phyloP scores from a whole-genome alignment of 208 protist species.

The Eutreptiella sp. region DNA sequence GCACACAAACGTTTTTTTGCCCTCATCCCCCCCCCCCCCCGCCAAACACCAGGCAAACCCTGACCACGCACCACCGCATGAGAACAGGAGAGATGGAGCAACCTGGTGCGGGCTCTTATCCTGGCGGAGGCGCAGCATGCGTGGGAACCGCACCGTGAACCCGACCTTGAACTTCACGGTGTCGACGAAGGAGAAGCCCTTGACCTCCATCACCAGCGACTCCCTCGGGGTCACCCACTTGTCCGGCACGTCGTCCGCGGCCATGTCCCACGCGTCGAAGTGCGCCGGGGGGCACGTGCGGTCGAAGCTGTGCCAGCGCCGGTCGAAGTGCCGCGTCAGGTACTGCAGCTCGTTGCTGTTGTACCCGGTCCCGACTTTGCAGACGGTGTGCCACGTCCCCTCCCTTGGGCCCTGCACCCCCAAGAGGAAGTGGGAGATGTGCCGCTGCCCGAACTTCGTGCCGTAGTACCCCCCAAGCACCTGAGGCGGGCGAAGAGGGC shows the following conservation, averaged over 20 bases:
- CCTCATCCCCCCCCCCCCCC: not conserved
- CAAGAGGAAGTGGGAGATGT: slow-evolving; percentile 49
- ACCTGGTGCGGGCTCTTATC: slow-evolving; percentile 44
- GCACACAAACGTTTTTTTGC: slow-evolving; percentile 31
- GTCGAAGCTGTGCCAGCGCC: slow-evolving; percentile 39
- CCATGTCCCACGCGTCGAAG: slow-evolving; percentile 41
- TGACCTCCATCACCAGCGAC: slow-evolving; percentile 50
- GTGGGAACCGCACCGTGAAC: slow-evolving; percentile 52
- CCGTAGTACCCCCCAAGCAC: slow-evolving; percentile 53
- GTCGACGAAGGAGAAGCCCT: slow-evolving; percentile 44
- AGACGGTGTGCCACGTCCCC: slow-evolving; percentile 45
- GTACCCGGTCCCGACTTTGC: slow-evolving; percentile 57
- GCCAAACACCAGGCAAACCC: slow-evolving; percentile 13
- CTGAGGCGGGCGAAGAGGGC: too few species aligned
- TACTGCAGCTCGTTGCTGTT: slow-evolving; percentile 41
- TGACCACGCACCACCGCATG: slow-evolving; percentile 27
- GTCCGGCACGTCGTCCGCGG: slow-evolving; percentile 45
- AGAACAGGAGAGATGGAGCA: slow-evolving; percentile 20
- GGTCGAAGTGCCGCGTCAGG: slow-evolving; percentile 38
- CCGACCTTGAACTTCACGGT: slow-evolving; percentile 39
- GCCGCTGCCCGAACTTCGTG: slow-evolving; percentile 47
- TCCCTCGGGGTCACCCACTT: slow-evolving; percentile 41
- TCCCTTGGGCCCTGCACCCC: slow-evolving; percentile 16
- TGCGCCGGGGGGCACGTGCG: slow-evolving; percentile 32
- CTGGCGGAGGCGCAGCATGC: slow-evolving; percentile 42